Evolutionary conservation across 176 grass and related monocot genomes (phyloP).

Genomic region (Phyllostachys edulis): DNA sequence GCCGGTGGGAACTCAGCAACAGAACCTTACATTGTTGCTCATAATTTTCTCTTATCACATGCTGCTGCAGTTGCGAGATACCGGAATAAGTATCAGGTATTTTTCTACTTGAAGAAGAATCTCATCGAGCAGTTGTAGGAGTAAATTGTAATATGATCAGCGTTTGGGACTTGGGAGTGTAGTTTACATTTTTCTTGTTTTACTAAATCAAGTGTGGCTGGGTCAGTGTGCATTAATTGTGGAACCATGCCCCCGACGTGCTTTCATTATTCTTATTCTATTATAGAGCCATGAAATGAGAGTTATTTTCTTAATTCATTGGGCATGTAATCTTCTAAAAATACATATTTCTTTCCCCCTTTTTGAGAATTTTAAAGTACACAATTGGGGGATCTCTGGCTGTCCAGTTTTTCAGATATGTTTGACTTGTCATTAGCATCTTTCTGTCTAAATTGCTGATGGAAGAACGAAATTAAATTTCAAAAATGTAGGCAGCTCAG

Average conservation of each 20-base stretch:
- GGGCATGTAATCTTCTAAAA: neutral
- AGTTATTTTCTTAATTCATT: neutral
- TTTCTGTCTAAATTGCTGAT: constrained; percentile 6
- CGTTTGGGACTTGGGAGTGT: neutral
- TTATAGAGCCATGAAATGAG: constrained; percentile 7
- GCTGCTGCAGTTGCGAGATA: constrained; percentile 67
- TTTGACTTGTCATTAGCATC: neutral
- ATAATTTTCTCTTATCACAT: constrained; percentile 73
- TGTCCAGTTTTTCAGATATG: neutral
- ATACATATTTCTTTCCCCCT: neutral
- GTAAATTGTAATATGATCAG: neutral
- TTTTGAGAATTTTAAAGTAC: neutral
- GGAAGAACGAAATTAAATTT: neutral
- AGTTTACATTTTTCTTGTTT: neutral
- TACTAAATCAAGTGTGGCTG: neutral
- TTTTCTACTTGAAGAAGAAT: constrained; percentile 26
- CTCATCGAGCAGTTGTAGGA: neutral
- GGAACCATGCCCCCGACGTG: neutral
- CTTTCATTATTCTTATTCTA: neutral
- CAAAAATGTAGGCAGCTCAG: constrained; percentile 42
- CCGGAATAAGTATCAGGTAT: constrained; percentile 68
- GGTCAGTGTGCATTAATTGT: neutral
- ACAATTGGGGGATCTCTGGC: neutral
- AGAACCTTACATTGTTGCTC: constrained; percentile 69
- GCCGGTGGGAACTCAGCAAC: constrained; percentile 61